Evolutionary conservation across 148 eudicot genomes (phyloP).

Genomic region (Silene uniflora): DNA sequence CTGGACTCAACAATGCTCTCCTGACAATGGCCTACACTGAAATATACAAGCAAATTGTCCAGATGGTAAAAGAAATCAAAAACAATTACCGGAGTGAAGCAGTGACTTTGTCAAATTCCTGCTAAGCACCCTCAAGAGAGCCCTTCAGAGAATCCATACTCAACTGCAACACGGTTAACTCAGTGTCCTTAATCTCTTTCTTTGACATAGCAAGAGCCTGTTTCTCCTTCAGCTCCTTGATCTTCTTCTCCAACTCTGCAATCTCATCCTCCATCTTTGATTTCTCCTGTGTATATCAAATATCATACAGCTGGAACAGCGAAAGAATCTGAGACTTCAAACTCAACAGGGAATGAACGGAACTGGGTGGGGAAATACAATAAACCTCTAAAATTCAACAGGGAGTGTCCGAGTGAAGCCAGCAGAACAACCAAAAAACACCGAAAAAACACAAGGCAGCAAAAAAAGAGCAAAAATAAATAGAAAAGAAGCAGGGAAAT

Average conservation of each 20-base stretch:
- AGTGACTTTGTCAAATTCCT: conserved; percentile 35
- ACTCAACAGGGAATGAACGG: too few species aligned
- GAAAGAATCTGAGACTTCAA: too few species aligned
- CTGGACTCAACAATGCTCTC: too few species aligned
- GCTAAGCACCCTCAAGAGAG: conserved; percentile 19
- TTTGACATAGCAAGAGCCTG: conserved; percentile 30
- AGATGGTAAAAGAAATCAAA: background rate
- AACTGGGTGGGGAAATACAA: too few species aligned
- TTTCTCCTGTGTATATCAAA: conserved; percentile 31
- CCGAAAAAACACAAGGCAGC: too few species aligned
- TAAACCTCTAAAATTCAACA: too few species aligned
- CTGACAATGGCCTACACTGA: conserved; percentile 20
- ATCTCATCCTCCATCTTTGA: conserved; percentile 38
- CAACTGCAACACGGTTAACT: conserved; percentile 29
- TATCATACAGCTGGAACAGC: too few species aligned
- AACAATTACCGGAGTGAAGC: conserved; percentile 31
- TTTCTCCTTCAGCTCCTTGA: conserved; percentile 36
- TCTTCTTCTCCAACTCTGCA: conserved; percentile 38
- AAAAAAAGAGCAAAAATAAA: too few species aligned
- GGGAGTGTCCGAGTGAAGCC: too few species aligned
- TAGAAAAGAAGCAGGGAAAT: too few species aligned
- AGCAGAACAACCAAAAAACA: too few species aligned
- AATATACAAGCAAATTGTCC: conserved; percentile 4
- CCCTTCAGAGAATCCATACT: conserved; percentile 23
- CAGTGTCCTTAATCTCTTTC: conserved; percentile 37